Evolutionary conservation across 2,329 filamentous ascomycete genomes (phyloP).

Genomic region (Apiospora koreana): DNA sequence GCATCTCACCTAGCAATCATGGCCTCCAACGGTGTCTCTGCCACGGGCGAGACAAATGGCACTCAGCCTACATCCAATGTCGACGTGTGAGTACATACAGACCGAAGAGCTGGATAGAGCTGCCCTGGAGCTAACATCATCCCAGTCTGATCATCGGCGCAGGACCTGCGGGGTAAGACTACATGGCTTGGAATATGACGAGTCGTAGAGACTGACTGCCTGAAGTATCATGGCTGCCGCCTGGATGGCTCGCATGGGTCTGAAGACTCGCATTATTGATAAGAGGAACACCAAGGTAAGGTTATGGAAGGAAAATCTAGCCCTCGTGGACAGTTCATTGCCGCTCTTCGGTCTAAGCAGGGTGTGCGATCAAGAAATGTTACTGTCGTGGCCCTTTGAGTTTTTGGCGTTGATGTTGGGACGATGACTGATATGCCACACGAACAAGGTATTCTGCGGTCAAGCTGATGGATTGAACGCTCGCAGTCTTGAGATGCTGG

Average conservation of each 20-base stretch:
- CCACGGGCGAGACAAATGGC: not conserved
- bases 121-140: not conserved
- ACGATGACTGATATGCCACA: not conserved
- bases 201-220: not conserved
- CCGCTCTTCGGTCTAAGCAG: not conserved
- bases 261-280: constrained; percentile 45
- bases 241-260: constrained; percentile 43
- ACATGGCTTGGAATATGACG: not conserved
- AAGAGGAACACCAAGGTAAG: constrained; percentile 36
- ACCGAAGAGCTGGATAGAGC: not conserved
- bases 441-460: constrained; percentile 38
- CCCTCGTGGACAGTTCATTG: not conserved
- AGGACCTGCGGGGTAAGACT: constrained; percentile 11
- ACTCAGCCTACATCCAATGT: not conserved
- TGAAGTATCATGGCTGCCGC: constrained; percentile 42
- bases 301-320: not conserved
- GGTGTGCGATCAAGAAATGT: not conserved
- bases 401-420: not conserved
- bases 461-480: constrained; percentile 56
- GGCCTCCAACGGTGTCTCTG: not conserved
- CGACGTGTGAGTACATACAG: not conserved
- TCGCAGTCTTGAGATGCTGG: constrained; percentile 70
- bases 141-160: constrained; percentile 1
- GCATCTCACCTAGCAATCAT: not conserved
- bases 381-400: not conserved